Base-by-base conservation (phyloP, 768 basidiomycete genomes). In the Tricholoma terreum region DNA sequence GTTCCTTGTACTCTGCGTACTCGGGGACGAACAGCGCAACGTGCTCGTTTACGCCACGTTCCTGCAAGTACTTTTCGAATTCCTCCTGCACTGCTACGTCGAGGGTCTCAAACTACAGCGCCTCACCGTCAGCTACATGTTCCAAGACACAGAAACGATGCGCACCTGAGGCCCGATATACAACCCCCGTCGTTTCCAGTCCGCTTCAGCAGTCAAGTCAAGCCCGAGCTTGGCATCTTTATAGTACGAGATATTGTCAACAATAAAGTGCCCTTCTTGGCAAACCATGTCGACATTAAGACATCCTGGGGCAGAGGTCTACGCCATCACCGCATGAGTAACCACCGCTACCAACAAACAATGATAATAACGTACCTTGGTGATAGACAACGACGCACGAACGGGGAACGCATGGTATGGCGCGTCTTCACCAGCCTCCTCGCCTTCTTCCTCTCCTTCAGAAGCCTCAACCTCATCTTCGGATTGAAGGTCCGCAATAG, bases 171-270 rank as follows among this genome's bases (percentile, higher is more conserved):
- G 96, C 1, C 96, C 96, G 68, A 96, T 85, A 79, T 97, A 98
- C 61, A 90, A 75, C 1, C 90, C 93, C 17, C 94, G 84, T 48
- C 95, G 85, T 70, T 89, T 90, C 93, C 92, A 98, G 75, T 98
- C 94, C 7, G 90, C 89, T 61, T 98, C 94, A 6, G 91, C 87
- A 11, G 85, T 91, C 63, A 91, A 72, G 6, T 89, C 89, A 12
- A 84, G 86, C 11, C 86, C 94, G 11, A 90, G 63, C 65, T 84
- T 80, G 30, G 78, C 74, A 62, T 94, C 90, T 1, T 77, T 70
- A 74, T 96, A 98, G 78, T 79, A 94, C 1, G 94, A 84, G 60
- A 95, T 83, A 72, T 92, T 96, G 71, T 97, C 94, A 52, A 95
- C 78, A n/a, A 88, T 71, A 68, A 96, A 94, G 22, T 81, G 69